Base-by-base conservation (phyloP, 306 rosid species). In the Cicer chorassanicum region DNA sequence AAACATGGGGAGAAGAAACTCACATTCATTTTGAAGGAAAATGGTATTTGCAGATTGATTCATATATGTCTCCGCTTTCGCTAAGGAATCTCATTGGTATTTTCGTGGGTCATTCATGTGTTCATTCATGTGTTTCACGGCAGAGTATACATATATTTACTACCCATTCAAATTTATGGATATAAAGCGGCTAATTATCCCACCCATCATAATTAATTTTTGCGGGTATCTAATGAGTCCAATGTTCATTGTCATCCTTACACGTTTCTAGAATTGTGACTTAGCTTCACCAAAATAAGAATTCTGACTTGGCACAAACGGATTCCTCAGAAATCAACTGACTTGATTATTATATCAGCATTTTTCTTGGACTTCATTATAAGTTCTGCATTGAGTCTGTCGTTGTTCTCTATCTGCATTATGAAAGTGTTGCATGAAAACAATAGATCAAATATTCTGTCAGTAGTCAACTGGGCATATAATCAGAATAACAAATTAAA, bases 371-470 rank as follows among this genome's bases (percentile, higher is more conserved):
- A 89, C 86, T 91, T 89, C 79, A 86, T 79, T 70, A 94, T 78
- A 63, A 86, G 89, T 84, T 90, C 97, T 5, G 93, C 97, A 66
- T 94, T 94, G 9, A 91, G 89, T 82, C 90, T 77, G 84, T 94
- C 96, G 38, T 94, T 91, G 89, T 91, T 67, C 70, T 91, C 93
- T 64, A 91, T 57, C 98, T 94, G 96, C 81, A 73, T 66, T 67
- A 65, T 43, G 48, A 29, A 57, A 65, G 19, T 18, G 51, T 45
- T 48, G 44, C 5, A 40, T 51, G 50, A 71, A n/a, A 71, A 13
- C 6, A 66, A 74, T 67, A 80, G 56, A 73, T 73, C 45, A 66
- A 44, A 77, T 12, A 74, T 15, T 51, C 5, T 39, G 21, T 77
- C 51, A 72, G 67, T 43, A 62, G n/a, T 49, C 57, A n/a, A 61